Percentiles rank a stretch among this genome's conserved stretches.
Conservation (phyloP, 768 basidiomycete species). For the Mycena belliarum region DNA sequence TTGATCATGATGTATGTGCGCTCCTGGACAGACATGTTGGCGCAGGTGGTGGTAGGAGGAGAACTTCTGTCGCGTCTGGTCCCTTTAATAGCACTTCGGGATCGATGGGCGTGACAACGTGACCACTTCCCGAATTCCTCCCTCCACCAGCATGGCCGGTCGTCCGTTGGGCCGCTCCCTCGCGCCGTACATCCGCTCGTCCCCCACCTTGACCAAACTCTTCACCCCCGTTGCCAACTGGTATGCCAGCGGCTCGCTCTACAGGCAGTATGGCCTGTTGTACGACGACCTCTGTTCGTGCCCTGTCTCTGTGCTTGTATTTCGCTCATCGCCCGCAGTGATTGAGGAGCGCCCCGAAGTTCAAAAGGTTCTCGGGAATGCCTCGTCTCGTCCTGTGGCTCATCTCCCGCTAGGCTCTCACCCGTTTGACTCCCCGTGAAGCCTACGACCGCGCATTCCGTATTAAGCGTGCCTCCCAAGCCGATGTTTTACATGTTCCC, state of each 20-base stretch:
- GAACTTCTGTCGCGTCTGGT: not conserved
- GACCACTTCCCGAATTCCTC: conserved; percentile 8
- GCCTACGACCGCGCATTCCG: conserved; percentile 90
- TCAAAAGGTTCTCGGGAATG: conserved; percentile 58
- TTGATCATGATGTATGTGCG: conserved; percentile 99
- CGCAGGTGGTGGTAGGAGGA: conserved; percentile 24
- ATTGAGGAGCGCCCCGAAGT: conserved; percentile 78
- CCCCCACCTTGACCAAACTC: conserved; percentile 63
- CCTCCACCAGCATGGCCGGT: conserved; percentile 44
- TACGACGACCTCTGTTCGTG: conserved; percentile 93
- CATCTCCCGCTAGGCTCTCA: conserved; percentile 62
- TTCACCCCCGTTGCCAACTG: conserved; percentile 79
- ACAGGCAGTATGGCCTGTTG: conserved; percentile 84
- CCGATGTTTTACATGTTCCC: conserved; percentile 73
- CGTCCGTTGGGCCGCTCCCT: conserved; percentile 71
- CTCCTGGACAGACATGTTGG: conserved; percentile 70
- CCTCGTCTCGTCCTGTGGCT: not conserved
- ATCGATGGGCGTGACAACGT: not conserved
- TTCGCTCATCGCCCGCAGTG: conserved; percentile 42
- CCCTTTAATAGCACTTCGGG: not conserved
- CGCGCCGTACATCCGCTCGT: conserved; percentile 73
- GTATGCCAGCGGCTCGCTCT: conserved; percentile 81
- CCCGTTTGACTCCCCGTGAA: conserved; percentile 77
- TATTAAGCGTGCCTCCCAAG: conserved; percentile 80
- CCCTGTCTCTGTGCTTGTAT: conserved; percentile 11